A percentile compares a stretch with the other conserved stretches of the same genome.
Evolutionary conservation across 352 stramenopile species (phyloP).

Genomic region (Pythium oligandrum): DNA sequence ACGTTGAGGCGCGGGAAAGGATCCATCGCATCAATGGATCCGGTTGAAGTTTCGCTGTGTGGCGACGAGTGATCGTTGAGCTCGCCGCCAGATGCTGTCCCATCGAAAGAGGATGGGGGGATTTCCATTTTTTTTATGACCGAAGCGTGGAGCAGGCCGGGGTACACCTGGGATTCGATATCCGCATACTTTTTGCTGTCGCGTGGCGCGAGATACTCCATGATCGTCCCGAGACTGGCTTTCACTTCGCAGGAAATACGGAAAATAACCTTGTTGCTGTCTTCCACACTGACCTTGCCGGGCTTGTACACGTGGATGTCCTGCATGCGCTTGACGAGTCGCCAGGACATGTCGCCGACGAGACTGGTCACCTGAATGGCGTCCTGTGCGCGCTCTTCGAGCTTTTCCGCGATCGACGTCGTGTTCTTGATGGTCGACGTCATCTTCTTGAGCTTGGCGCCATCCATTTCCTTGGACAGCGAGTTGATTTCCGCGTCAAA

Average conservation of each 20-base stretch:
- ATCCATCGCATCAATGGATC: slow-evolving; percentile 28
- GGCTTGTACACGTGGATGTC: slow-evolving; percentile 78
- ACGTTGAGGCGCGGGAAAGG: slow-evolving; percentile 70
- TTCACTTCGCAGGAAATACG: slow-evolving; percentile 83
- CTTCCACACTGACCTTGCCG: slow-evolving; percentile 36
- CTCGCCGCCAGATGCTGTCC: neutral
- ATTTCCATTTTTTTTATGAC: slow-evolving; percentile 82
- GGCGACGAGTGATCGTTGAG: slow-evolving; percentile 20
- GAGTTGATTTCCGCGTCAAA: slow-evolving; percentile 5
- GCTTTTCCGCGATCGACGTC: slow-evolving; percentile 47
- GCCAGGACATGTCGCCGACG: slow-evolving; percentile 57
- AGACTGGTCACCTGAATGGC: slow-evolving; percentile 54
- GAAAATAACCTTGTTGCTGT: slow-evolving; percentile 70
- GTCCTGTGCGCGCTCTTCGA: slow-evolving; percentile 74
- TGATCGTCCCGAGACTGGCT: slow-evolving; percentile 66
- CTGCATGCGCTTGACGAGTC: slow-evolving; percentile 68
- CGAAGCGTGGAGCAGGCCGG: slow-evolving; percentile 64
- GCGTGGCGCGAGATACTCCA: slow-evolving; percentile 71
- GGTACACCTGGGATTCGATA: slow-evolving; percentile 80
- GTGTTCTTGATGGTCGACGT: slow-evolving; percentile 24
- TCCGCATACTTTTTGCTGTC: slow-evolving; percentile 74
- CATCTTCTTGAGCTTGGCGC: slow-evolving; percentile 21
- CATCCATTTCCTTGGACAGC: slow-evolving; percentile 5
- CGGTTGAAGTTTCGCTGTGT: slow-evolving; percentile 36
- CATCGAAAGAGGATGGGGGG: neutral